These are phyloP conservation scores for Sugiyamaella marilandica DNA, from an alignment of 805 yeast species.

Conservation along the genomic window DNA sequence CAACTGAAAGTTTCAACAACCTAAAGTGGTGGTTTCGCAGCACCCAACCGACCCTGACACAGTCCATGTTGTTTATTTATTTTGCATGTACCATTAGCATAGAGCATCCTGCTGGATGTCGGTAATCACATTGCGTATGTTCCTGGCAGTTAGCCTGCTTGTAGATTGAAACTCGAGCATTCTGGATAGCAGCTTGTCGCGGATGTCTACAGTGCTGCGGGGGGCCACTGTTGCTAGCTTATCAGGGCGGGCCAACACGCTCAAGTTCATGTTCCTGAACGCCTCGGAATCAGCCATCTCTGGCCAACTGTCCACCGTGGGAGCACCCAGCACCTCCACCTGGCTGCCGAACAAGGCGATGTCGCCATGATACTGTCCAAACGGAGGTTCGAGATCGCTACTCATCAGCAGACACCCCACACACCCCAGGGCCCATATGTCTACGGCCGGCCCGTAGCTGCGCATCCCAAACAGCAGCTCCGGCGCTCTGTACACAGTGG, in stretches of 20 bases:
- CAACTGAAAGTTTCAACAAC: too few species aligned
- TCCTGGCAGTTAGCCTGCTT: conserved; percentile 6
- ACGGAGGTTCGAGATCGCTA: conserved; percentile 35
- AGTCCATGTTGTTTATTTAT: neutral
- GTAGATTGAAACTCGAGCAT: conserved; percentile 15
- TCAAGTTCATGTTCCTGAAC: conserved; percentile 17
- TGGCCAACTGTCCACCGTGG: conserved; percentile 32
- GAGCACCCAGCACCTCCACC: conserved; percentile 59
- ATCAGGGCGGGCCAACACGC: neutral
- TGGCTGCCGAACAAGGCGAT: conserved; percentile 53
- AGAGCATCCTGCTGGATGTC: neutral
- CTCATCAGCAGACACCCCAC: conserved; percentile 51
- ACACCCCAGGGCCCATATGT: conserved; percentile 56
- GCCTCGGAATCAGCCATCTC: conserved; percentile 13
- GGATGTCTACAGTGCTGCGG: neutral
- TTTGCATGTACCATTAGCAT: neutral
- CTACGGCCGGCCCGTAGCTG: conserved; percentile 35
- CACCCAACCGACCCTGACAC: too few species aligned
- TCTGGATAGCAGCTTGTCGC: conserved; percentile 1
- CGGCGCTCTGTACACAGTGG: conserved; percentile 47
- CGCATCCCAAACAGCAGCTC: conserved; percentile 41
- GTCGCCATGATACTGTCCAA: conserved; percentile 47
- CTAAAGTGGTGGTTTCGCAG: too few species aligned
- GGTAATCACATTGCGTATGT: neutral
- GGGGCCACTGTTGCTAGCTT: neutral